Percentiles rank a stretch among this genome's conserved stretches.
phyloP scores from a whole-genome alignment of 1,284 basidiomycete genomes.

The Xerocomus amazonicus region DNA sequence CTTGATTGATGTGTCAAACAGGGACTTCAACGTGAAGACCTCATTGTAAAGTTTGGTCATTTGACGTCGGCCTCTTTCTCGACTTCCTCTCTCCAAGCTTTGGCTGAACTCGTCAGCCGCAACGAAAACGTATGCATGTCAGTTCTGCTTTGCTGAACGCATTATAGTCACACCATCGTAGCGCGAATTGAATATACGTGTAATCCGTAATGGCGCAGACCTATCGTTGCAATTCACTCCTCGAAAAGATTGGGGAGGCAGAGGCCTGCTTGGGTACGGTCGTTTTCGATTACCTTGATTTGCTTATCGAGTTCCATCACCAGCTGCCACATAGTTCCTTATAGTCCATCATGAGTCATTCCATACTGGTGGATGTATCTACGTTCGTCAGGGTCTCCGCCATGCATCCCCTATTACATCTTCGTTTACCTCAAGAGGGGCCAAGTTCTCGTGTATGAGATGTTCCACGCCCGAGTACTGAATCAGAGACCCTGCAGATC shows the following conservation, averaged over 20 bases:
- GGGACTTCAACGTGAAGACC: constrained; percentile 70
- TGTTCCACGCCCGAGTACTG: constrained; percentile 54
- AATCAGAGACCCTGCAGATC: constrained; percentile 37
- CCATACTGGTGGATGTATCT: neutral
- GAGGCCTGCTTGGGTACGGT: constrained; percentile 77
- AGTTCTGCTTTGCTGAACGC: neutral
- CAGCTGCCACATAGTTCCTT: constrained; percentile 76
- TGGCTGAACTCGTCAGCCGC: constrained; percentile 66
- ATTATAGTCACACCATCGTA: constrained; percentile 20
- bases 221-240: constrained; percentile 51
- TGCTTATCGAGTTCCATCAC: constrained; percentile 2
- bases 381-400: constrained; percentile 3
- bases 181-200: constrained; percentile 49
- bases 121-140: constrained; percentile 69
- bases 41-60: constrained; percentile 70
- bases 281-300: neutral
- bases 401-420: constrained; percentile 37
- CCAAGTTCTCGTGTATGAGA: constrained; percentile 30
- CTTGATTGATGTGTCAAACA: constrained; percentile 28
- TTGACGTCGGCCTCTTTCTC: constrained; percentile 54
- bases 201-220: constrained; percentile 37
- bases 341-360: constrained; percentile 20
- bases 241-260: constrained; percentile 66
- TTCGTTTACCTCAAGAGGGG: constrained; percentile 44
- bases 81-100: constrained; percentile 55